Evolutionary conservation across 1,284 basidiomycete genomes (phyloP).

Genomic region (Leccinum subfulvum): DNA sequence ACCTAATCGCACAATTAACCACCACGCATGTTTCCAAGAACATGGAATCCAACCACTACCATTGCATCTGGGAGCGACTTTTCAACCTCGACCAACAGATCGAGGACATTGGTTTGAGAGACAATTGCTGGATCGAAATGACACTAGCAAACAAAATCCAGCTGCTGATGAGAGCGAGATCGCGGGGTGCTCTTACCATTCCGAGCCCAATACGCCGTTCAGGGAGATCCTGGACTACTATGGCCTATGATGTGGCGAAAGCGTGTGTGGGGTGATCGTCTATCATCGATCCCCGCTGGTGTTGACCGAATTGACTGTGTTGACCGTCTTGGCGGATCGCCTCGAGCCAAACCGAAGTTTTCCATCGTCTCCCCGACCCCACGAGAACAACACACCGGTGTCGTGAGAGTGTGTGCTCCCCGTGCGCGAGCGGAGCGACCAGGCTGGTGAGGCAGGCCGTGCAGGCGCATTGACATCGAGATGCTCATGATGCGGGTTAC

Average conservation of each 20-base stretch:
- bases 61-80: slow-evolving; percentile 40
- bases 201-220: no score
- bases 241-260: neutral
- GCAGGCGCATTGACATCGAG: slow-evolving; percentile 47
- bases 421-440: slow-evolving; percentile 76
- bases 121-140: slow-evolving; percentile 48
- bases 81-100: slow-evolving; percentile 39
- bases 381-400: slow-evolving; percentile 61
- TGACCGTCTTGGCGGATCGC: slow-evolving; percentile 57
- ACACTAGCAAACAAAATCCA: slow-evolving; percentile 34
- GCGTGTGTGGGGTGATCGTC: neutral
- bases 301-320: slow-evolving; percentile 23
- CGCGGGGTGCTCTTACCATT: neutral
- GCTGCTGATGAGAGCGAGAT: no score
- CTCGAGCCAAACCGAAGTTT: slow-evolving; percentile 69
- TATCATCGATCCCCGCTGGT: slow-evolving; percentile 29
- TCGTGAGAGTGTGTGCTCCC: slow-evolving; percentile 68
- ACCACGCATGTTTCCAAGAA: neutral
- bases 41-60: slow-evolving; percentile 18
- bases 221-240: no score
- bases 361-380: slow-evolving; percentile 53
- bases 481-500: slow-evolving; percentile 52
- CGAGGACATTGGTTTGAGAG: slow-evolving; percentile 42
- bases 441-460: slow-evolving; percentile 72
- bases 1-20: slow-evolving; percentile 37